Base-by-base conservation (phyloP, 169 alveolate species). In the Besnoitia besnoiti region DNA sequence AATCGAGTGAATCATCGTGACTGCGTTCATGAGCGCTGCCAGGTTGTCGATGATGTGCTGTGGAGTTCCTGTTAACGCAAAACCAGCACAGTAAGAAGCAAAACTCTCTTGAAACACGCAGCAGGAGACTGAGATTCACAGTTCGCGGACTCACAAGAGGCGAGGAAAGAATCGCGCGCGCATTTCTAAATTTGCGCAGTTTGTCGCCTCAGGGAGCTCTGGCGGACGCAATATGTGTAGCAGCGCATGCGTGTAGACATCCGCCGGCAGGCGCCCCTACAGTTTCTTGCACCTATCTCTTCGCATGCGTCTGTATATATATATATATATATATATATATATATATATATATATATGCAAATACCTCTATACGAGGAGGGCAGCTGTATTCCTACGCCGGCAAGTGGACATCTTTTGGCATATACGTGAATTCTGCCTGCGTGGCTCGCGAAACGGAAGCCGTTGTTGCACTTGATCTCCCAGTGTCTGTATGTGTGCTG, bases 1-100 rank as follows among this genome's bases (percentile, higher is more conserved):
- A 91, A 98, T 98, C 61, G 99, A 97, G 94, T 98, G 98, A 75
- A 99, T 98, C 99, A 99, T 98, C 94, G 98, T 97, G 37, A 98
- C 97, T 3, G 99, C 97, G 95, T 98, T 98, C 98, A 98, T 97
- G 77, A 98, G 95, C 59, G 99, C 98, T 91, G 98, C 99, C 5
- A 98, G 96, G 39, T 98, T 96, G 79, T 98, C 99, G 89, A 98
- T 97, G 89, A 98, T 98, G 84, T 97, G 94, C 88, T 97, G 97
- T 8, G 99, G 99, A 84, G 99, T 98, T 50, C 93, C 93, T 90
- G 89, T 8, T 12, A 37, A 37, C 62, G 62, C 30, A 47, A 0
- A 35, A 35, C n/a, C 27, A 37, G 19, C 50, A 75, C 35, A 0
- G 42, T n/a, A 1, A 21, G 91, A 39, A 62, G n/a, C n/a, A n/a